Conservation (phyloP, 805 yeast species). For the Candida yuanshanica region DNA sequence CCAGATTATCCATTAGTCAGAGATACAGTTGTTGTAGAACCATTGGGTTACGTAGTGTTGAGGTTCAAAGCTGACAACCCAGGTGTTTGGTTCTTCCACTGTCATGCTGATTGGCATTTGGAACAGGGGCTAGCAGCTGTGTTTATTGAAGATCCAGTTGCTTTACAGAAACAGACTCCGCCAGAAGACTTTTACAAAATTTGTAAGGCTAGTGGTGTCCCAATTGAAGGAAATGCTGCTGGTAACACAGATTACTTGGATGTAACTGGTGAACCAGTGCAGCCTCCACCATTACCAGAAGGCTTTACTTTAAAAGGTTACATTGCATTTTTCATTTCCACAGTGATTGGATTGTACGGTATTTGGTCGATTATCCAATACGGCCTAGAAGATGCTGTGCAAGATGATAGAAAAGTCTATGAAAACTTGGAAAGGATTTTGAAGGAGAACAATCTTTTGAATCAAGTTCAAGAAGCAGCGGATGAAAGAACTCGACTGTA, state of each 20-base stretch:
- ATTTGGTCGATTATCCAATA: constrained; percentile 51
- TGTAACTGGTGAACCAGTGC: constrained; percentile 54
- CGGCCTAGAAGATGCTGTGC: constrained; percentile 58
- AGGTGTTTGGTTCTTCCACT: constrained; percentile 93
- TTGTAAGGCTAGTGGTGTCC: constrained; percentile 43
- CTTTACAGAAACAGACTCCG: constrained; percentile 36
- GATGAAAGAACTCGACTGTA: constrained; percentile 17
- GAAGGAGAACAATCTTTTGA: constrained; percentile 21
- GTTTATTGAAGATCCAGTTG: constrained; percentile 64
- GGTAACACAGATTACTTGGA: constrained; percentile 53
- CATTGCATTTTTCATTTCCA: constrained; percentile 50
- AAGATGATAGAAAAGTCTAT: constrained; percentile 39
- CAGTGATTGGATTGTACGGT: constrained; percentile 54
- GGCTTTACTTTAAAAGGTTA: constrained; percentile 74
- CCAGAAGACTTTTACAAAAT: constrained; percentile 44
- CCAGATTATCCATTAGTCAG: constrained; percentile 60
- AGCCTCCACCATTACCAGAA: constrained; percentile 55
- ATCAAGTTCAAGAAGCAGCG: constrained; percentile 3
- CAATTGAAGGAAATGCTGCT: constrained; percentile 67
- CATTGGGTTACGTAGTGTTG: constrained; percentile 61
- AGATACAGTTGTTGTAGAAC: constrained; percentile 66
- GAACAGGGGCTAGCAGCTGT: constrained; percentile 75
- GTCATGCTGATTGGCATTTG: constrained; percentile 84
- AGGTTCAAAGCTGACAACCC: constrained; percentile 83
- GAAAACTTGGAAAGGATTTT: constrained; percentile 32